These are phyloP conservation scores for Gracilariopsis chorda DNA, from an alignment of 23 red algal genomes.

Conservation along the genomic window DNA sequence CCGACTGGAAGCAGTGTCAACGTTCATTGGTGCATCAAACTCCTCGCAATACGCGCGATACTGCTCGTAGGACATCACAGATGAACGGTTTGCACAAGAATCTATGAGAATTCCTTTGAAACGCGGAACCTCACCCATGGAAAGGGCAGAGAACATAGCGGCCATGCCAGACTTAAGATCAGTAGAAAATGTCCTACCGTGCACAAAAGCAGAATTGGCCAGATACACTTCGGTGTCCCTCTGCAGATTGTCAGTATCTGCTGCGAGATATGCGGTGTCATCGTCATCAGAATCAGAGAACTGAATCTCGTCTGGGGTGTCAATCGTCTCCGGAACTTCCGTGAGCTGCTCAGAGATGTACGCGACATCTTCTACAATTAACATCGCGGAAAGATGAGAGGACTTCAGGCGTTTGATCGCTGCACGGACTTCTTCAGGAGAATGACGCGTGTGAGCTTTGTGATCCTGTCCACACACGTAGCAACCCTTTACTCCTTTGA, in stretches of 20 bases:
- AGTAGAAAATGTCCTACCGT: no score
- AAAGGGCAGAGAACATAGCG: background rate
- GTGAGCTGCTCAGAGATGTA: no score
- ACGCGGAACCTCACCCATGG: background rate
- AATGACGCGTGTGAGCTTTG: background rate
- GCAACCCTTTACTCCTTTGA: conserved; percentile 7
- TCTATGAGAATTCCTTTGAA: conserved; percentile 29
- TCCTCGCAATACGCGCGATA: background rate
- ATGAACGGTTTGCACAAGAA: background rate
- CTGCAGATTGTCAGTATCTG: background rate
- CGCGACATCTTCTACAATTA: background rate
- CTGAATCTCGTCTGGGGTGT: no score
- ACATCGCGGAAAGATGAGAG: background rate
- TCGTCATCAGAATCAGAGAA: no score
- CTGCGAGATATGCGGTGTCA: background rate
- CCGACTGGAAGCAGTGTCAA: background rate
- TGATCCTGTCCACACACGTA: conserved; percentile 25
- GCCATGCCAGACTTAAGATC: background rate
- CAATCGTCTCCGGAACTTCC: no score
- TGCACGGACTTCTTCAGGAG: background rate
- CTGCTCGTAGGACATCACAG: background rate
- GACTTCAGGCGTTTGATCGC: conserved; percentile 8
- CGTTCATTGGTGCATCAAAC: conserved; percentile 25
- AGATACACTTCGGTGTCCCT: background rate
- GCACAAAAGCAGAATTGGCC: background rate